phyloP scores from a whole-genome alignment of 352 stramenopile genomes.

The Thalassiosira mediterranea region DNA sequence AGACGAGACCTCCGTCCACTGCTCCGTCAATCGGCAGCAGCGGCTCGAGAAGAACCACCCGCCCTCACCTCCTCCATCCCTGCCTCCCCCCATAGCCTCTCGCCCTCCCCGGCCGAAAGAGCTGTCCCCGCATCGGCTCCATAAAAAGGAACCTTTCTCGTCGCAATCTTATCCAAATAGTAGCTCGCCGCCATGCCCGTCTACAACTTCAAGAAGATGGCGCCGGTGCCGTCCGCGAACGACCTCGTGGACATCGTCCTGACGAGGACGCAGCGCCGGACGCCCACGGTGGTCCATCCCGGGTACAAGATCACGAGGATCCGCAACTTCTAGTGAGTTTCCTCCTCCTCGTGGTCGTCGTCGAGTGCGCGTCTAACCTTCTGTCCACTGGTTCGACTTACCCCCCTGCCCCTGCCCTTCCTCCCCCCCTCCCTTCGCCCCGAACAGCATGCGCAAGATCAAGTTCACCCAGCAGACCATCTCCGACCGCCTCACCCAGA shows the following conservation, averaged over 20 bases:
- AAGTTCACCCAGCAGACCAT: slow-evolving; percentile 99
- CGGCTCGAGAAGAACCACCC: too few relatives aligned
- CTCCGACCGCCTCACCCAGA: slow-evolving; percentile 95
- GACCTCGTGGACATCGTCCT: slow-evolving; percentile 99
- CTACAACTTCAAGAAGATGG: slow-evolving; percentile 99
- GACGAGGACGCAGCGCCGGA: slow-evolving; percentile 98
- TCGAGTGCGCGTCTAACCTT: slow-evolving; percentile 2
- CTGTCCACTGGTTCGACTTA: slow-evolving; percentile 10
- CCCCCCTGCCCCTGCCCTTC: slow-evolving; percentile 6
- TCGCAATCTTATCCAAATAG: too few relatives aligned
- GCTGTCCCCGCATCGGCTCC: too few relatives aligned
- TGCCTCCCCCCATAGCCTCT: too few relatives aligned
- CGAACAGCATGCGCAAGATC: slow-evolving; percentile 96
- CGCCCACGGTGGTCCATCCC: slow-evolving; percentile 98
- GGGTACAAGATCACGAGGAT: slow-evolving; percentile 98
- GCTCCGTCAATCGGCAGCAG: too few relatives aligned
- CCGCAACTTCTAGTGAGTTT: slow-evolving; percentile 89
- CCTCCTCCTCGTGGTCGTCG: background rate
- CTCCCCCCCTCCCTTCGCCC: slow-evolving; percentile 83
- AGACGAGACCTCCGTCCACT: too few relatives aligned
- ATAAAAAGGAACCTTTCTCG: too few relatives aligned
- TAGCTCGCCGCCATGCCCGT: slow-evolving; percentile 93
- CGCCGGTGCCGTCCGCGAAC: slow-evolving; percentile 93
- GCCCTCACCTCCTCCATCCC: too few relatives aligned
- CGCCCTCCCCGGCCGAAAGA: too few relatives aligned